Percentiles rank a stretch among this genome's conserved stretches.
phyloP scores from a whole-genome alignment of 2,329 filamentous ascomycete genomes.

The Xylaria sp. region DNA sequence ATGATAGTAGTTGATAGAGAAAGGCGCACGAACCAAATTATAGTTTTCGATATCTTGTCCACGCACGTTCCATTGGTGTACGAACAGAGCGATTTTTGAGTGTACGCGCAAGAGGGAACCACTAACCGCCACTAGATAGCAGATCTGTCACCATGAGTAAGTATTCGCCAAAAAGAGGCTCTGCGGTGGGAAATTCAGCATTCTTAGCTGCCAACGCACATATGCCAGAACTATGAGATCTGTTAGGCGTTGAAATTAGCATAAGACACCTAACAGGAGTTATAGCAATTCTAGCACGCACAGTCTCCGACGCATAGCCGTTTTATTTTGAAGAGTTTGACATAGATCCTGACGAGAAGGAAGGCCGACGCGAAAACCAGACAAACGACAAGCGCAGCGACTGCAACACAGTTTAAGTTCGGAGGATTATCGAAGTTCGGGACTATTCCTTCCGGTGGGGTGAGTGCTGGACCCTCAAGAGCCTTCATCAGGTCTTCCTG shows the following conservation, averaged over 20 bases:
- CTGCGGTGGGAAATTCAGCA: not conserved
- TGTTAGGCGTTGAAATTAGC: not conserved
- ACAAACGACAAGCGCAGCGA: not conserved
- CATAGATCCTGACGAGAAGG: not conserved
- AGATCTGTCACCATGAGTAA: not conserved
- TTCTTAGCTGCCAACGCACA: not conserved
- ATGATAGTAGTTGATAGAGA: too few relatives aligned
- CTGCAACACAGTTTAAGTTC: constrained; percentile 5
- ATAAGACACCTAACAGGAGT: not conserved
- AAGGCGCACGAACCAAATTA: not conserved
- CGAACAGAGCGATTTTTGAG: not conserved
- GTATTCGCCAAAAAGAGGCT: not conserved
- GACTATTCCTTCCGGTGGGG: constrained; percentile 14
- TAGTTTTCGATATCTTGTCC: not conserved
- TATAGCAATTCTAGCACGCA: not conserved
- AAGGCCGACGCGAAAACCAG: not conserved
- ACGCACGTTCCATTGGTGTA: not conserved
- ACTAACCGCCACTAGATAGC: not conserved
- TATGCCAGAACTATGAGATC: not conserved
- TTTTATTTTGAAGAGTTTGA: not conserved
- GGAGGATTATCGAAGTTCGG: constrained; percentile 26
- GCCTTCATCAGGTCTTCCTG: not conserved
- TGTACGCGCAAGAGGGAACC: not conserved
- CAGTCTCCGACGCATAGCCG: not conserved
- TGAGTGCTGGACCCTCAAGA: constrained; percentile 19